Evolutionary conservation across 768 basidiomycete genomes (phyloP), one percentile per base, ranked within the genome.

Genomic region (Serendipita sp.): DNA sequence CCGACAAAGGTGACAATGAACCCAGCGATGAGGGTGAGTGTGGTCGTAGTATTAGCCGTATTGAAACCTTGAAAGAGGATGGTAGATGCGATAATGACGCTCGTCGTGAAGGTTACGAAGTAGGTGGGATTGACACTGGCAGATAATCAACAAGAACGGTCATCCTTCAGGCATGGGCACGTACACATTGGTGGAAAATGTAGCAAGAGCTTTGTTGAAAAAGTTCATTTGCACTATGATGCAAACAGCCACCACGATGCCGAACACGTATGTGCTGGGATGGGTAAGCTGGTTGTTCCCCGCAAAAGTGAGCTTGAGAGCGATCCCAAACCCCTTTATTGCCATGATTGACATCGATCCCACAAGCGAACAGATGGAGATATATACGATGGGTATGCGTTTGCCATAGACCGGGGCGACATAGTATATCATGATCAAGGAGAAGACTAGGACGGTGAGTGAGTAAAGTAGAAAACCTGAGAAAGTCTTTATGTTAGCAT

Each of bases 291-390:
- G 96, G 74, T 98, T 99, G 72, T 90, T 89, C 52, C 95, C 94
- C 8, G 83, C 81, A 65, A 97, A 76, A 0, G 93, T 98, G 65
- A 99, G 81, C 74, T 98, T 98, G 70, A 99, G 82, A 2, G 96
- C 95, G 54, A 97, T 86, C 51, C 96, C 96, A 70, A 99, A 92
- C 56, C 93, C 95, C 77, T 99, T 99, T 79, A 97, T 89, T 46
- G 92, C 88, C 96, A 99, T 98, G 75, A 98, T 85, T n/a, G 91
- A 92, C 48, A 99, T 84, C 35, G 91, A 93, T 10, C 96, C 96
- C 48, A 92, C 92, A 65, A 97, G 74, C 10, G 94, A 97, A 75
- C 96, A 98, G 71, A 99, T 95, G 32, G 93, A 93, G 68, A 98
- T 82, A 76, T 96, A 98, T 35, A 96, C 88, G 67, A 92, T 69